A percentile compares a stretch with the other conserved stretches of the same genome.
These are phyloP conservation scores for Solanum lignicaule DNA, from an alignment of 257 asterid genomes.

Conservation along the genomic window DNA sequence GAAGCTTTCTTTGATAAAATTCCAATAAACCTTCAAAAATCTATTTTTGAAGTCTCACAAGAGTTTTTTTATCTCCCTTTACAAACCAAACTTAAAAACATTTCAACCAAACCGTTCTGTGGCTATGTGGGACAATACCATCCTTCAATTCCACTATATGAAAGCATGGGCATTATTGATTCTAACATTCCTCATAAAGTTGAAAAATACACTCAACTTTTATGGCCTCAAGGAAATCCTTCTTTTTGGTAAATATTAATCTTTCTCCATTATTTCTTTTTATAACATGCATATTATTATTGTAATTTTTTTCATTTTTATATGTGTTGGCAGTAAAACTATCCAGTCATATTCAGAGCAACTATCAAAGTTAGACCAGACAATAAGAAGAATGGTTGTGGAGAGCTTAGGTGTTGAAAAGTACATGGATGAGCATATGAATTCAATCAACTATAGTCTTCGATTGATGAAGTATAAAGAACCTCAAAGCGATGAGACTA, in stretches of 20 bases:
- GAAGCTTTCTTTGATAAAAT: too few relatives aligned
- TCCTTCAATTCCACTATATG: slow-evolving; percentile 30
- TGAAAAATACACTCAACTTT: slow-evolving; percentile 15
- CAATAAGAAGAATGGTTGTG: slow-evolving; percentile 35
- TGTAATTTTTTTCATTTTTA: background rate
- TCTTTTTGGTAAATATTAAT: slow-evolving; percentile 22
- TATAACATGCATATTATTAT: too few relatives aligned
- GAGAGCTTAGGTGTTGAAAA: slow-evolving; percentile 38
- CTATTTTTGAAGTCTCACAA: too few relatives aligned
- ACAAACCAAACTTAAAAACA: slow-evolving; percentile 26
- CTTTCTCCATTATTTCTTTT: background rate
- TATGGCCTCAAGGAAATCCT: slow-evolving; percentile 57
- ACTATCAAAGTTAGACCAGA: slow-evolving; percentile 34
- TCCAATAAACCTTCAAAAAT: too few relatives aligned
- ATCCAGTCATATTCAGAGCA: slow-evolving; percentile 15
- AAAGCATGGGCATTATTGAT: slow-evolving; percentile 47
- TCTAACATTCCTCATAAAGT: slow-evolving; percentile 12
- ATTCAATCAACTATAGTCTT: slow-evolving; percentile 23
- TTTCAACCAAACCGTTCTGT: slow-evolving; percentile 32
- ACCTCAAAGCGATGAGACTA: slow-evolving; percentile 17
- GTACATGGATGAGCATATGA: slow-evolving; percentile 39
- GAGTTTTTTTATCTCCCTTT: slow-evolving; percentile 43
- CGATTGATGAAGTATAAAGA: slow-evolving; percentile 41
- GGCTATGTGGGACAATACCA: slow-evolving; percentile 51
- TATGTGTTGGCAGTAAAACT: slow-evolving; percentile 16